phyloP scores from a whole-genome alignment of 805 yeast genomes.

The Clavispora phyllophila region DNA sequence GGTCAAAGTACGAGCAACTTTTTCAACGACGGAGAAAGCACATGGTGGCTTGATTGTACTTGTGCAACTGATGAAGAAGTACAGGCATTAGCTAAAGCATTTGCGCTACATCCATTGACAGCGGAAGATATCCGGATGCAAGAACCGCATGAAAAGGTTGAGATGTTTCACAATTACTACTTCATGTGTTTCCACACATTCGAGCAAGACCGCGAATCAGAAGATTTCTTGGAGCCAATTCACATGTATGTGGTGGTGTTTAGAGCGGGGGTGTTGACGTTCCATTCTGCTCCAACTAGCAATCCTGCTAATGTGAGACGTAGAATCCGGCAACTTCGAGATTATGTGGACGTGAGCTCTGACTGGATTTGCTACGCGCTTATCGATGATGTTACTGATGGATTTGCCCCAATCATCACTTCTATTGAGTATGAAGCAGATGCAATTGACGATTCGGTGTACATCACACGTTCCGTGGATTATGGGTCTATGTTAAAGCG shows the following conservation, averaged over 20 bases:
- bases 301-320: conserved; percentile 1
- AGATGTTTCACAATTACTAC: conserved; percentile 2
- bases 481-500: background rate
- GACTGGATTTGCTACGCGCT: conserved; percentile 4
- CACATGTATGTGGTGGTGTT: conserved; percentile 3
- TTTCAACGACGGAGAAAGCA: background rate
- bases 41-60: conserved; percentile 3
- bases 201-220: conserved; percentile 66
- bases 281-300: background rate
- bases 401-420: conserved; percentile 1
- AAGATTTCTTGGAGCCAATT: conserved; percentile 17
- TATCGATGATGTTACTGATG: conserved; percentile 2
- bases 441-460: conserved; percentile 1
- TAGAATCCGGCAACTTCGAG: conserved; percentile 1
- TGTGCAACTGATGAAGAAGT: conserved; percentile 2
- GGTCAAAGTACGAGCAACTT: background rate
- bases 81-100: background rate
- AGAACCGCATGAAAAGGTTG: conserved; percentile 2
- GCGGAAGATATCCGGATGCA: conserved; percentile 4
- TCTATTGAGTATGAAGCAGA: conserved; percentile 1
- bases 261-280: background rate
- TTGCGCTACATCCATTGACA: conserved; percentile 2
- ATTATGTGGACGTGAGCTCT: conserved; percentile 1
- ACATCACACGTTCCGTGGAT: background rate
- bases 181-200: background rate